These are phyloP conservation scores for Trypanosoma cruzi DNA, from an alignment of 208 protist species.

Conservation along the genomic window DNA sequence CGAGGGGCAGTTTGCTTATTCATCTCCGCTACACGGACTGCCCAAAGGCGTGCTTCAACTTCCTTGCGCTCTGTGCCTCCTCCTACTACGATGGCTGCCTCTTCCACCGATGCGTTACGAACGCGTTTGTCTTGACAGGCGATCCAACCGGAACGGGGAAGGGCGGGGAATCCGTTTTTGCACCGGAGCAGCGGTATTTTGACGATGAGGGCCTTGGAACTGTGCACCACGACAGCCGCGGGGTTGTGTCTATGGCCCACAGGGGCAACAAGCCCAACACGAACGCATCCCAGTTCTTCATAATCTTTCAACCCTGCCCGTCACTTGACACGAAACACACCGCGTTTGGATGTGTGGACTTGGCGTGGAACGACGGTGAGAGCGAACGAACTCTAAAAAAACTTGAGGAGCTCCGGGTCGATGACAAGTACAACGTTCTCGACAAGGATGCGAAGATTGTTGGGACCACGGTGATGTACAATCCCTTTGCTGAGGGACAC, in stretches of 20 bases:
- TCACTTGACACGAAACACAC: conserved; percentile 93
- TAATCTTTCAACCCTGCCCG: conserved; percentile 59
- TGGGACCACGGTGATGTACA: conserved; percentile 68
- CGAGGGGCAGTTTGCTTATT: conserved; percentile 63
- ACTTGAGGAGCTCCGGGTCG: conserved; percentile 50
- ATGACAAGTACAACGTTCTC: conserved; percentile 63
- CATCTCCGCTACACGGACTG: conserved; percentile 69
- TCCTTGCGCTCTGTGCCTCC: conserved; percentile 93
- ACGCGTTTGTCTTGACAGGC: conserved; percentile 93
- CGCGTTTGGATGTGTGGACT: conserved; percentile 93
- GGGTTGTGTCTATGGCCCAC: conserved; percentile 96
- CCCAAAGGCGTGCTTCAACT: conserved; percentile 96
- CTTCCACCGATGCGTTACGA: conserved; percentile 95
- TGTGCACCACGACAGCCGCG: conserved; percentile 82
- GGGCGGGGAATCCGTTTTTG: conserved; percentile 95
- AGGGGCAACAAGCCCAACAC: conserved; percentile 82
- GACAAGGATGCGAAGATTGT: conserved; percentile 48
- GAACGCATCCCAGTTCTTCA: conserved; percentile 93
- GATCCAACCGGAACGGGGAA: conserved; percentile 94
- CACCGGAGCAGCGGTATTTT: conserved; percentile 58
- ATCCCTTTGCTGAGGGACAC: conserved; percentile 81
- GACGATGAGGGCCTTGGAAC: conserved; percentile 92
- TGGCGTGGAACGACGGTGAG: conserved; percentile 37
- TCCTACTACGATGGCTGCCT: conserved; percentile 94
- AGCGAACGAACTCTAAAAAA: conserved; percentile 55